Evolutionary conservation across 1,284 basidiomycete genomes (phyloP).

Genomic region (Papiliotrema laurentii): DNA sequence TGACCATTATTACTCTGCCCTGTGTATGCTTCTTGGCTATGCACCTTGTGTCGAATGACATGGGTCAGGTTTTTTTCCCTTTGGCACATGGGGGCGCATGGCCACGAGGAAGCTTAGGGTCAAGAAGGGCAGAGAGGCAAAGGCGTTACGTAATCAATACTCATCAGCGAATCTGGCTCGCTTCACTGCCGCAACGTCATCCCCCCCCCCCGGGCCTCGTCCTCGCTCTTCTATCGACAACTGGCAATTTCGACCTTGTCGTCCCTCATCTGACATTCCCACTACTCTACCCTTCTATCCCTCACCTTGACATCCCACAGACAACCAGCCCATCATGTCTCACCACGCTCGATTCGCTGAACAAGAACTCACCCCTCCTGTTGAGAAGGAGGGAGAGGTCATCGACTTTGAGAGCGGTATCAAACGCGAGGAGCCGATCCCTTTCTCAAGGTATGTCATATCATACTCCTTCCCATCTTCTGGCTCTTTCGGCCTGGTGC

Average conservation of each 20-base stretch:
- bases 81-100: too few relatives aligned
- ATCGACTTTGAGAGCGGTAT: constrained; percentile 4
- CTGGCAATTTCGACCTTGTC: too few relatives aligned
- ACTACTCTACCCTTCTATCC: background rate
- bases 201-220: too few relatives aligned
- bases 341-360: constrained; percentile 24
- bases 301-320: background rate
- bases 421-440: constrained; percentile 26
- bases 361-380: constrained; percentile 16
- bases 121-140: too few relatives aligned
- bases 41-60: too few relatives aligned
- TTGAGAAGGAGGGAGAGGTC: constrained; percentile 20
- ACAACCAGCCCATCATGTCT: background rate
- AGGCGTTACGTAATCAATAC: too few relatives aligned
- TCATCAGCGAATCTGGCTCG: too few relatives aligned
- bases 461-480: background rate
- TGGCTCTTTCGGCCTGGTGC: background rate
- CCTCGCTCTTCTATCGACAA: too few relatives aligned
- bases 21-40: too few relatives aligned
- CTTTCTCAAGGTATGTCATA: constrained; percentile 42
- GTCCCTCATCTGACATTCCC: background rate
- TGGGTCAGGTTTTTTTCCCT: too few relatives aligned
- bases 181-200: background rate
- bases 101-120: too few relatives aligned
- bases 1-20: too few relatives aligned